phyloP scores from a whole-genome alignment of 352 stramenopile species.

The Sclerospora graminicola region DNA sequence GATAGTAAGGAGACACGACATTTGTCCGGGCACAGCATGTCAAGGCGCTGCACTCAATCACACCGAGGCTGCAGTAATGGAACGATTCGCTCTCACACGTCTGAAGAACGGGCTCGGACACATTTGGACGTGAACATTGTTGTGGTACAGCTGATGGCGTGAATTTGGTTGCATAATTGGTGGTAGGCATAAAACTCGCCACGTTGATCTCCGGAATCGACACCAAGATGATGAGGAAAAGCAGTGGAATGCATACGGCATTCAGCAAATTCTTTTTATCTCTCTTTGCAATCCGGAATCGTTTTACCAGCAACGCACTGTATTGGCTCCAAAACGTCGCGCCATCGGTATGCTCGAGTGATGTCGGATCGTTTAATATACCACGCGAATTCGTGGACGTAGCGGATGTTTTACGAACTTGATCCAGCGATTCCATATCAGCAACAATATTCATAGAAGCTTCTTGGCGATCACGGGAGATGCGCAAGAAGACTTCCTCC shows the following conservation, averaged over 20 bases:
- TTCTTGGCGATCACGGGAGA: constrained; percentile 36
- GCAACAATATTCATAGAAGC: constrained; percentile 5
- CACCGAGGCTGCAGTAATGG: constrained; percentile 31
- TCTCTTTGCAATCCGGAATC: constrained; percentile 44
- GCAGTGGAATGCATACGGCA: constrained; percentile 43
- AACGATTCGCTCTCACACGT: constrained; percentile 21
- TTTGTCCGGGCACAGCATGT: constrained; percentile 33
- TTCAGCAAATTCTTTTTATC: constrained; percentile 58
- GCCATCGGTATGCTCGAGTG: constrained; percentile 10
- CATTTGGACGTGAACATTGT: constrained; percentile 17
- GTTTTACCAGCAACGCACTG: constrained; percentile 38
- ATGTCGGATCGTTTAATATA: constrained; percentile 9
- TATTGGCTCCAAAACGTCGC: constrained; percentile 38
- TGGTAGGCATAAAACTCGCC: constrained; percentile 32
- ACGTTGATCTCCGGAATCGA: constrained; percentile 48
- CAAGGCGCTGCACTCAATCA: constrained; percentile 33
- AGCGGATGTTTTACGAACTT: constrained; percentile 27
- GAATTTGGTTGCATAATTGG: constrained; percentile 15
- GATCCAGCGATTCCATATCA: constrained; percentile 19
- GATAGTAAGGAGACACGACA: constrained; percentile 30
- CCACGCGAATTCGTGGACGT: constrained; percentile 26
- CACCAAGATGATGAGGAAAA: constrained; percentile 44
- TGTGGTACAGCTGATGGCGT: constrained; percentile 17
- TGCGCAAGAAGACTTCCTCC: constrained; percentile 96
- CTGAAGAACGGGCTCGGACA: constrained; percentile 11